phyloP scores from a whole-genome alignment of 495 filamentous ascomycete genomes.

The Mytilinidion resinicola region DNA sequence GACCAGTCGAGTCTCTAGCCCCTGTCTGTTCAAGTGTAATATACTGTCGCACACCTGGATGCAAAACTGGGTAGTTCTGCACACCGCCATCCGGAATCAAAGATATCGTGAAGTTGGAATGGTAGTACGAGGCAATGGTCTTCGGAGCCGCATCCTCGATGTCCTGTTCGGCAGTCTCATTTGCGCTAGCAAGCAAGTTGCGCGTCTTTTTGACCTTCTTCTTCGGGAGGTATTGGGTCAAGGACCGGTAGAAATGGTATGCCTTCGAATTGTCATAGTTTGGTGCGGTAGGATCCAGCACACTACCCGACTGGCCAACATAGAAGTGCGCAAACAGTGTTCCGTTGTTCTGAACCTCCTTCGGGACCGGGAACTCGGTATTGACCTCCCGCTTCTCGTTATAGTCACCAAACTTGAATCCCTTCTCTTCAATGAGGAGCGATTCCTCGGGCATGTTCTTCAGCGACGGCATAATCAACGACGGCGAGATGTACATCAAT shows the following conservation, averaged over 20 bases:
- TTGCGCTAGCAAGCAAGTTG: conserved; percentile 62
- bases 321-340: conserved; percentile 94
- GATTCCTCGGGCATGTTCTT: conserved; percentile 47
- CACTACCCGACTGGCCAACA: conserved; percentile 64
- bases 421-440: conserved; percentile 71
- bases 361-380: conserved; percentile 70
- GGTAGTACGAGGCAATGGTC: conserved; percentile 74
- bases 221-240: conserved; percentile 85
- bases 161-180: conserved; percentile 40
- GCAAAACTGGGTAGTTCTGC: conserved; percentile 56
- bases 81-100: conserved; percentile 76
- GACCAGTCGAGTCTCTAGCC: conserved; percentile 69
- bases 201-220: conserved; percentile 90
- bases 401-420: conserved; percentile 74
- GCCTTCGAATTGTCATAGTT: conserved; percentile 68
- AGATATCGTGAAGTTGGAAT: conserved; percentile 87
- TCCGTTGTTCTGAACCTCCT: conserved; percentile 79
- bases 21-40: conserved; percentile 67
- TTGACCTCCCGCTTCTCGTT: conserved; percentile 72
- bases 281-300: conserved; percentile 65
- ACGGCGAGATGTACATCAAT: conserved; percentile 73
- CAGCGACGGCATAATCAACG: conserved; percentile 61
- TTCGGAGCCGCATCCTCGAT: conserved; percentile 54
- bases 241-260: conserved; percentile 73
- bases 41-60: conserved; percentile 69